Evolutionary conservation across 2,329 filamentous ascomycete genomes (phyloP).

Genomic region (Penicillium brasilianum): DNA sequence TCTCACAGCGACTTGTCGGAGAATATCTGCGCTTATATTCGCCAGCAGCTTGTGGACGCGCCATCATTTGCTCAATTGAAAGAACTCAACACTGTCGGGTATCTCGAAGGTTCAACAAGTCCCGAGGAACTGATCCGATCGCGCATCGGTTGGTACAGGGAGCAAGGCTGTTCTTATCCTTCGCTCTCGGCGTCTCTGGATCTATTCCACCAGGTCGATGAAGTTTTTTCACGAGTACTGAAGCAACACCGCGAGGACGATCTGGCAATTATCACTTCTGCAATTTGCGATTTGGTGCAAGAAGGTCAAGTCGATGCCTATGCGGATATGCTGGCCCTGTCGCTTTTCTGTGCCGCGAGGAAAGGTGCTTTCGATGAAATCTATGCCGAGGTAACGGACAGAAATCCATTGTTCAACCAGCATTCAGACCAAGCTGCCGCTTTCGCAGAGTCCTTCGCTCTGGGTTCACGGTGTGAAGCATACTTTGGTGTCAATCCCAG

Average conservation of each 20-base stretch:
- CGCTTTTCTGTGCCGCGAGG: slow-evolving; percentile 62
- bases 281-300: slow-evolving; percentile 42
- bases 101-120: slow-evolving; percentile 47
- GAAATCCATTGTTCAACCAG: slow-evolving; percentile 65
- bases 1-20: slow-evolving; percentile 34
- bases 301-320: slow-evolving; percentile 49
- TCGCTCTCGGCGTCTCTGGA: slow-evolving; percentile 38
- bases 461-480: slow-evolving; percentile 66
- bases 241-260: slow-evolving; percentile 37
- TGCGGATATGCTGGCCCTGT: slow-evolving; percentile 61
- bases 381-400: slow-evolving; percentile 66
- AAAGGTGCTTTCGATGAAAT: slow-evolving; percentile 65
- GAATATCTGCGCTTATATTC: slow-evolving; percentile 40
- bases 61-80: slow-evolving; percentile 48
- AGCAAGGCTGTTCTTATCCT: slow-evolving; percentile 46
- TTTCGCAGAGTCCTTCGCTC: slow-evolving; percentile 67
- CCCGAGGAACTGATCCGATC: slow-evolving; percentile 43
- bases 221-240: slow-evolving; percentile 35
- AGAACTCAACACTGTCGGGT: slow-evolving; percentile 46
- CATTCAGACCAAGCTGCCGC: slow-evolving; percentile 68
- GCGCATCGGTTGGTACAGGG: slow-evolving; percentile 50
- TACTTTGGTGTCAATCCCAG: slow-evolving; percentile 64
- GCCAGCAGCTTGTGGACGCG: slow-evolving; percentile 43
- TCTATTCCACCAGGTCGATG: slow-evolving; percentile 47
- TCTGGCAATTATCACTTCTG: slow-evolving; percentile 46